Conservation (phyloP, 305 asterid species). For the Fraxinus platypoda region DNA sequence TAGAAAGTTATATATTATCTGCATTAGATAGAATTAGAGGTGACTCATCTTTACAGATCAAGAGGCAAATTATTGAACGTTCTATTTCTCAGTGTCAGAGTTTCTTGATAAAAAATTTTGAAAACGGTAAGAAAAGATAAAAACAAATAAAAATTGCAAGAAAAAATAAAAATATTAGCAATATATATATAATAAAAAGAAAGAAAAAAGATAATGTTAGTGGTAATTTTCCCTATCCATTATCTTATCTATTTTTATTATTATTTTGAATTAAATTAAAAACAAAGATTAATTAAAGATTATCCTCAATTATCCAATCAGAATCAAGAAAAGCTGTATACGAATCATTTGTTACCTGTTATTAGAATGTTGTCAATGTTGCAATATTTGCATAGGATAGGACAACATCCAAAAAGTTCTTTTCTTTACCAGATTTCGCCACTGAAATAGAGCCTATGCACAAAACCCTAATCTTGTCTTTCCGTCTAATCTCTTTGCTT, state of each 20-base stretch:
- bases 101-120: no score
- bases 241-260: neutral
- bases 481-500: neutral
- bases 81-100: no score
- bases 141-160: no score
- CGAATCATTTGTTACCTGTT: conserved; percentile 8
- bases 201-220: no score
- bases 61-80: no score
- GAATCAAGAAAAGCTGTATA: neutral
- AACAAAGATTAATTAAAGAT: neutral
- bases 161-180: no score
- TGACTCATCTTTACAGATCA: no score
- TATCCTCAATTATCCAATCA: neutral
- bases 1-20: no score
- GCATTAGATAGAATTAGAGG: no score
- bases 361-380: neutral
- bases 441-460: conserved; percentile 6
- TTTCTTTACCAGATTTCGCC: neutral
- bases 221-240: neutral
- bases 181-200: no score
- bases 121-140: no score
- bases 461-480: conserved; percentile 19
- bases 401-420: neutral
- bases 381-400: neutral
- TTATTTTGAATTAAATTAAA: neutral